Evolutionary conservation across 441 rosid genomes (phyloP).

Genomic region (Bocquillonia castaneifolia): DNA sequence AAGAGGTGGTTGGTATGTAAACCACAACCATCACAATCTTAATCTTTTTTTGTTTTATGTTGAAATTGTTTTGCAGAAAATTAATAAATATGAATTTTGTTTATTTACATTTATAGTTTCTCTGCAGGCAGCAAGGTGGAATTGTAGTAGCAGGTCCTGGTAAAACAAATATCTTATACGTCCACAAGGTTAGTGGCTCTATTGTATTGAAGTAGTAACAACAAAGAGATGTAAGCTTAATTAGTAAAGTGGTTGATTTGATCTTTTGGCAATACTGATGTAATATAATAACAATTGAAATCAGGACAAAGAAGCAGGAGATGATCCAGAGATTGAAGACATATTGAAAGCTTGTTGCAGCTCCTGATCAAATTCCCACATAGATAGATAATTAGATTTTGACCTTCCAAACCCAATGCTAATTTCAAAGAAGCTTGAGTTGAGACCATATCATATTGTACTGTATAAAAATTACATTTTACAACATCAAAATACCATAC

Average conservation of each 20-base stretch:
- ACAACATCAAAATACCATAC: no score
- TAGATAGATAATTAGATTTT: no score
- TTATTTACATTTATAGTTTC: no score
- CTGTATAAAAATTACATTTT: no score
- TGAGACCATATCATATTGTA: no score
- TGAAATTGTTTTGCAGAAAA: not conserved
- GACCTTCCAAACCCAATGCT: no score
- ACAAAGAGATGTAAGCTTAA: not conserved
- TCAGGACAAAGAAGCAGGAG: slow-evolving; percentile 99
- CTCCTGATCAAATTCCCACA: slow-evolving; percentile 32
- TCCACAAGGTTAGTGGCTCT: slow-evolving; percentile 65
- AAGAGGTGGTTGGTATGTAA: slow-evolving; percentile 86
- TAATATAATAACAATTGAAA: slow-evolving; percentile 1
- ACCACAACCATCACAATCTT: slow-evolving; percentile 13
- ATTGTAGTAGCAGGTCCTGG: slow-evolving; percentile 91
- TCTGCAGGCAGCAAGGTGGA: slow-evolving; percentile 98
- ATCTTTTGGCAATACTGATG: not conserved
- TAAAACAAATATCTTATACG: slow-evolving; percentile 62
- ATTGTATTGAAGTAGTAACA: no score
- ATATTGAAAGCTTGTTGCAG: slow-evolving; percentile 79
- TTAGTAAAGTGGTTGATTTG: not conserved
- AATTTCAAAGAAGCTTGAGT: no score
- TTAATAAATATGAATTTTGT: not conserved
- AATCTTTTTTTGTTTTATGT: not conserved
- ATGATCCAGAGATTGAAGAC: slow-evolving; percentile 76